Evolutionary conservation across 1,139 yeast genomes (phyloP).

Genomic region (Saccharomyces hybrid): DNA sequence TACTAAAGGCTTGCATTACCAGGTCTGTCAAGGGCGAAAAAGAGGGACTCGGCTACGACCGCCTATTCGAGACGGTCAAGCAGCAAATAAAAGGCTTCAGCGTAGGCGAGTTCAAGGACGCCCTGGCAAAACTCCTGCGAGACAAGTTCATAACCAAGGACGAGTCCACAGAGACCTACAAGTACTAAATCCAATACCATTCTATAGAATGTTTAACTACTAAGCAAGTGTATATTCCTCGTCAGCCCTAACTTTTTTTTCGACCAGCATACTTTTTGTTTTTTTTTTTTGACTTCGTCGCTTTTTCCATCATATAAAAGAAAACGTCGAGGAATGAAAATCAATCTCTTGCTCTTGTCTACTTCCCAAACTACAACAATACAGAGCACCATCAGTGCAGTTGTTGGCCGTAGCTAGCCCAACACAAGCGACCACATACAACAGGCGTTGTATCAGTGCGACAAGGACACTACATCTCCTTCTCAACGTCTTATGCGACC

Average conservation of each 20-base stretch:
- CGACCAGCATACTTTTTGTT: neutral
- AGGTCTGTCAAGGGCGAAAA: slow-evolving; percentile 19
- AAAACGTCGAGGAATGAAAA: neutral
- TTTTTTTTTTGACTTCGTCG: neutral
- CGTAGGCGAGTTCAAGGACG: slow-evolving; percentile 29
- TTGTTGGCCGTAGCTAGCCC: neutral
- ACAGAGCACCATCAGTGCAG: neutral
- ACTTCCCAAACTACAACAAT: no score
- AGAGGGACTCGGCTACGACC: slow-evolving; percentile 10
- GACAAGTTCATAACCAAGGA: slow-evolving; percentile 12
- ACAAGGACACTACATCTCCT: neutral
- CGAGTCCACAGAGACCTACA: neutral
- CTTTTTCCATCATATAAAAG: neutral
- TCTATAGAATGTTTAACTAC: neutral
- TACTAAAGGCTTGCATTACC: slow-evolving; percentile 24
- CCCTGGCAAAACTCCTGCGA: slow-evolving; percentile 12
- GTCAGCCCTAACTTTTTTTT: neutral
- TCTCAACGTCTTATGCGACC: neutral
- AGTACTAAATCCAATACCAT: neutral
- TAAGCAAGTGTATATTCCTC: neutral
- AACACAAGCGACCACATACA: neutral
- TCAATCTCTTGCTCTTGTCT: neutral
- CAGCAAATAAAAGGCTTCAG: slow-evolving; percentile 22
- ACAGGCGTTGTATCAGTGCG: neutral
- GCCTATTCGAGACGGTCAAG: slow-evolving; percentile 10